phyloP scores from a whole-genome alignment of 225 moss, liverwort and hornwort genomes.

The Bryoerythrophyllum caledonicum region DNA sequence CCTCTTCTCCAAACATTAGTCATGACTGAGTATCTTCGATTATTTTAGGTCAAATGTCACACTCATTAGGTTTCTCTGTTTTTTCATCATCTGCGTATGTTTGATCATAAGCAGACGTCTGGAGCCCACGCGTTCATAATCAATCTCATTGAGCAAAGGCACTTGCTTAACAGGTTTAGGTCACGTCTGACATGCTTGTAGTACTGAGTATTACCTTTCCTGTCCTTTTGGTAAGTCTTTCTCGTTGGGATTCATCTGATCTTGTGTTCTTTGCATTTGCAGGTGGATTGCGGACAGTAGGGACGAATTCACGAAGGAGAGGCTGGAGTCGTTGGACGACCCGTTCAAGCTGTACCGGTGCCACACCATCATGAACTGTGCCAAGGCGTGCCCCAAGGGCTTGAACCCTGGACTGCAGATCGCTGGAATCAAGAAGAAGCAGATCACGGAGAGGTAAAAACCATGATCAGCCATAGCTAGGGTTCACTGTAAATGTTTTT shows the following conservation, averaged over 20 bases:
- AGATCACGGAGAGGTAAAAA: slow-evolving; percentile 36
- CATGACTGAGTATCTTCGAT: too few relatives aligned
- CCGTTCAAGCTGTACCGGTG: slow-evolving; percentile 95
- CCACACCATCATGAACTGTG: slow-evolving; percentile 97
- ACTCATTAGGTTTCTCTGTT: neutral
- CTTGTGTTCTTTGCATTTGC: slow-evolving; percentile 18
- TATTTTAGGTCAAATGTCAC: neutral
- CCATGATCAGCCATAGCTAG: neutral
- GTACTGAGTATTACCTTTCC: neutral
- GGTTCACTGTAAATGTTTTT: slow-evolving; percentile 17
- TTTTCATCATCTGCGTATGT: neutral
- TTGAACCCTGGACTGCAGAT: slow-evolving; percentile 96
- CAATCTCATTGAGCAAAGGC: neutral
- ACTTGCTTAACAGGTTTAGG: too few relatives aligned
- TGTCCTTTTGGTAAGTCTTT: neutral
- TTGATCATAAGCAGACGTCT: neutral
- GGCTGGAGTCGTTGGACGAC: slow-evolving; percentile 82
- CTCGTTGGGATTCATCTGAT: neutral
- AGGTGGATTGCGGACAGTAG: slow-evolving; percentile 94
- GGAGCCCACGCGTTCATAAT: neutral
- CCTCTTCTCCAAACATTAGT: neutral
- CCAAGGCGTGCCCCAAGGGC: slow-evolving; percentile 75
- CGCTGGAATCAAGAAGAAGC: slow-evolving; percentile 52
- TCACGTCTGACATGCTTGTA: slow-evolving; percentile 1
- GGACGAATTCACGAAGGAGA: slow-evolving; percentile 89